These are phyloP conservation scores for Anisodus acutangulus DNA, from an alignment of 257 asterid genomes.

Conservation along the genomic window DNA sequence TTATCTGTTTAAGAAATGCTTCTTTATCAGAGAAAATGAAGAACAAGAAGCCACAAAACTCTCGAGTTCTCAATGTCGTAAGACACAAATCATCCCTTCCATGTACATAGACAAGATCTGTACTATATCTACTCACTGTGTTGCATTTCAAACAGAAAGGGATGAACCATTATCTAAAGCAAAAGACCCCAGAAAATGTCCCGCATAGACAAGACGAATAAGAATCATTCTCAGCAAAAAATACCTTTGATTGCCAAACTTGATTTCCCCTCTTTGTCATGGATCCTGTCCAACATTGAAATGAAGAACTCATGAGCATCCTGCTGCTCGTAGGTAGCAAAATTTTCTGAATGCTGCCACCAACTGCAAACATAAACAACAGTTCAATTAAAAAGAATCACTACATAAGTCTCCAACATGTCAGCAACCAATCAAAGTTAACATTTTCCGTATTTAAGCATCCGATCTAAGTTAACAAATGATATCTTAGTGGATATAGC, in stretches of 20 bases:
- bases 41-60: slow-evolving; percentile 5
- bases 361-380: slow-evolving; percentile 53
- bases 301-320: slow-evolving; percentile 98
- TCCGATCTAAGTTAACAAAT: neutral
- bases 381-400: neutral
- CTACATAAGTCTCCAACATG: neutral
- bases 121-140: neutral
- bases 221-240: slow-evolving; percentile 22
- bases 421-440: neutral
- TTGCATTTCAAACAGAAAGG: neutral
- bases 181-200: neutral
- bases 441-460: neutral
- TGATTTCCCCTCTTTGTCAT: slow-evolving; percentile 76
- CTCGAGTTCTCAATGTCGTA: neutral
- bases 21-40: neutral
- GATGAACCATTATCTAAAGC: slow-evolving; percentile 10
- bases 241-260: slow-evolving; percentile 63
- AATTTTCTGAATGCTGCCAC: slow-evolving; percentile 98
- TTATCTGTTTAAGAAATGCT: slow-evolving; percentile 56
- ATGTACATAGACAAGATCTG: neutral
- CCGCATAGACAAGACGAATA: slow-evolving; percentile 3
- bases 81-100: neutral
- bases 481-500: neutral
- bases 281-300: slow-evolving; percentile 86
- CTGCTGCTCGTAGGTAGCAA: slow-evolving; percentile 95